phyloP scores from a whole-genome alignment of 1,139 yeast genomes.

The Yamadazyma dendronema region DNA sequence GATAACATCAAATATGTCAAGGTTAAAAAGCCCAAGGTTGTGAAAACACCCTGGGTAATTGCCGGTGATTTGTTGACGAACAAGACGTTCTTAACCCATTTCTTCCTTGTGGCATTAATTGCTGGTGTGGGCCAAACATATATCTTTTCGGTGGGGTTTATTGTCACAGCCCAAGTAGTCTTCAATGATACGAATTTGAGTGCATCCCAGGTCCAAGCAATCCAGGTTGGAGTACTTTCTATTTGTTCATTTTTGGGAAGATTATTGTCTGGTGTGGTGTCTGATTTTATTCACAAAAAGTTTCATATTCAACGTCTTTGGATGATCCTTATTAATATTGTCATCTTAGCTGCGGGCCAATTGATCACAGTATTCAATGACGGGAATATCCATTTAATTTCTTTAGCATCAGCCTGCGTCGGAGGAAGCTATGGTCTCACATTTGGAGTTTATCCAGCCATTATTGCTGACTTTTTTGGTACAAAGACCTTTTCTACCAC shows the following conservation, averaged over 20 bases:
- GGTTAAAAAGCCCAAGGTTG: constrained; percentile 6
- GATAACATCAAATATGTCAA: constrained; percentile 3
- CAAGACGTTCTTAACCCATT: constrained; percentile 33
- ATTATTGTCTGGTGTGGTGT: constrained; percentile 35
- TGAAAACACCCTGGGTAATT: constrained; percentile 23
- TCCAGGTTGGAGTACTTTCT: constrained; percentile 45
- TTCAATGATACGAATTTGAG: constrained; percentile 15
- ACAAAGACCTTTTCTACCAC: constrained; percentile 40
- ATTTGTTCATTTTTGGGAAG: constrained; percentile 42
- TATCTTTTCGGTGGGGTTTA: constrained; percentile 44
- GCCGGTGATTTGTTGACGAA: constrained; percentile 24
- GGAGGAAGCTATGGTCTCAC: constrained; percentile 43
- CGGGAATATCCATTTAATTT: constrained; percentile 25
- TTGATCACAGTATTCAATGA: constrained; percentile 28
- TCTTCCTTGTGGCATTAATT: constrained; percentile 31
- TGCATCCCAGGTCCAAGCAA: constrained; percentile 41
- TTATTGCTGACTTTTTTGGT: constrained; percentile 46
- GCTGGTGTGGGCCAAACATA: constrained; percentile 45
- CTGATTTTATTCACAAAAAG: constrained; percentile 36
- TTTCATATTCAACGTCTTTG: constrained; percentile 39
- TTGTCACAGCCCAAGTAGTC: constrained; percentile 41
- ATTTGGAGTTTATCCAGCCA: constrained; percentile 47
- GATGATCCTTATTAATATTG: constrained; percentile 33
- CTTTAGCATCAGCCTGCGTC: constrained; percentile 31
- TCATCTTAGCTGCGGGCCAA: constrained; percentile 31